Evolutionary conservation across 768 basidiomycete species (phyloP), one percentile per base, ranked within the genome.

Genomic region (Xerocomus potaroensis): DNA sequence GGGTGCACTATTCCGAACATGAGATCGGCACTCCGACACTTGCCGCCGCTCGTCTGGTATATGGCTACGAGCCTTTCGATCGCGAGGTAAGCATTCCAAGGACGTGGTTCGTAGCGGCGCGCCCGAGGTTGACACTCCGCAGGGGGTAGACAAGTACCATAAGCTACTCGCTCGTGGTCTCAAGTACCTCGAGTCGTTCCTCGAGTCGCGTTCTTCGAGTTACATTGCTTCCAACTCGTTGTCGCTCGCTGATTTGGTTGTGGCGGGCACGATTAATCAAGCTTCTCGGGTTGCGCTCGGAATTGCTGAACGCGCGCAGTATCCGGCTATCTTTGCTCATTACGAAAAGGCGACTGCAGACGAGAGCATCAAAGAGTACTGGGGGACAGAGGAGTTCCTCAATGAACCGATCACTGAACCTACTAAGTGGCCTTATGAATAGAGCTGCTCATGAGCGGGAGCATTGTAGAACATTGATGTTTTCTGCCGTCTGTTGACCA

Each of bases 1-100:
- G 59, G 56, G 11, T 39, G 4, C 60, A 56, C 34, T 61, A 52
- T 36, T 46, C 41, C 8, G 59, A 61, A 16, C 41, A 43, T 1
- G 60, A 61, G 15, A 41, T 61, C 19, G 30, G 48, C 3, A 5
- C 0, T 0, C 41, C 48, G 6, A 1, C 3, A 0, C 12, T 33
- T 8, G 8, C 0, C n/a, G 9, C 31, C 33, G 22, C 32, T 11
- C 22, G 33, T 8, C 1, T 34, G 31, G 8, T 58, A 11, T 43
- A 26, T 12, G 50, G 47, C 1, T 36, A 16, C 16, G 32, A 34
- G 0, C 23, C 43, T 1, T 58, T 57, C 39, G 48, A 4, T 27
- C 49, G 22, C 16, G 48, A 58, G 45, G 57, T 58, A 14, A 16
- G 47, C 8, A 23, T 31, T n/a, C 24, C 16, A 23, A 8, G 22